phyloP scores from a whole-genome alignment of 305 asterid species.

The Fraxinus greggii region DNA sequence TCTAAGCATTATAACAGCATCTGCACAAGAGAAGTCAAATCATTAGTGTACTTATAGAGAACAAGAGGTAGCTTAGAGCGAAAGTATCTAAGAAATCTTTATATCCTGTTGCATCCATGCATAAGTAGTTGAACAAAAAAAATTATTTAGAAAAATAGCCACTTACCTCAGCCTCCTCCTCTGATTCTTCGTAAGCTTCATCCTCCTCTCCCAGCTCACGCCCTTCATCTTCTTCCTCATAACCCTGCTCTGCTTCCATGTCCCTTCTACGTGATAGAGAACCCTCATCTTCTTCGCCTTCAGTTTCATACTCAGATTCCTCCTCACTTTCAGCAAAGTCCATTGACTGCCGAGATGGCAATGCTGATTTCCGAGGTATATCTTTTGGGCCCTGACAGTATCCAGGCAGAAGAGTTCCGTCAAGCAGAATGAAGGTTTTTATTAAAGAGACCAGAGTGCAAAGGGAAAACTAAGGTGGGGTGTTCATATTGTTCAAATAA shows the following conservation, averaged over 20 bases:
- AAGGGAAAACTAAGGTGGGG: background rate
- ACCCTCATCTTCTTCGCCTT: conserved; percentile 79
- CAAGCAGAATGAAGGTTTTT: conserved; percentile 15
- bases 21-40: background rate
- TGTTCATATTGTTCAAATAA: conserved; percentile 16
- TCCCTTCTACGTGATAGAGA: conserved; percentile 51
- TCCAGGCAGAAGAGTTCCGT: conserved; percentile 15
- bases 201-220: conserved; percentile 62
- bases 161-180: conserved; percentile 86
- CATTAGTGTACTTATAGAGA: conserved; percentile 1
- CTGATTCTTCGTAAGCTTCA: conserved; percentile 72
- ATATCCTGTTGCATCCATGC: conserved; percentile 3
- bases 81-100: background rate
- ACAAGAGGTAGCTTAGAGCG: background rate
- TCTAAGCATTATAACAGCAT: background rate
- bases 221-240: conserved; percentile 56
- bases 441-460: conserved; percentile 3
- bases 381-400: conserved; percentile 61
- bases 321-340: conserved; percentile 87
- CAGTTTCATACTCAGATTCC: conserved; percentile 96
- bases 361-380: conserved; percentile 50
- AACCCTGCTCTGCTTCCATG: conserved; percentile 64
- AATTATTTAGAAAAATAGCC: conserved; percentile 5
- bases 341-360: conserved; percentile 63
- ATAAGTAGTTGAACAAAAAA: background rate